phyloP scores from a whole-genome alignment of 2,329 filamentous ascomycete species.

The Amesomyces nigricolor region DNA sequence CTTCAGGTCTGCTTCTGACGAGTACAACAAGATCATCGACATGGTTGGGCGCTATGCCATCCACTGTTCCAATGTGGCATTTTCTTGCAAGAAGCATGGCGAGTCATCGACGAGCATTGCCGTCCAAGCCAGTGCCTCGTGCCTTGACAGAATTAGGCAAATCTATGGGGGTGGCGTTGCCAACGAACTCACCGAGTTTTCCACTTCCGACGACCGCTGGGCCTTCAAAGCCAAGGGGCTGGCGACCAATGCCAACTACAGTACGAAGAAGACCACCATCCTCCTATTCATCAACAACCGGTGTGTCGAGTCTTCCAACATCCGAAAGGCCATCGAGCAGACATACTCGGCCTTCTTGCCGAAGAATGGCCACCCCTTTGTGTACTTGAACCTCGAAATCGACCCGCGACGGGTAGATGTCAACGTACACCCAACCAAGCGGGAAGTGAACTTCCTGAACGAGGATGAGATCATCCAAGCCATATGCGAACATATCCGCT shows the following conservation, averaged over 20 bases:
- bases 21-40: constrained; percentile 97
- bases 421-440: constrained; percentile 94
- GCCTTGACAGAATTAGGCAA: constrained; percentile 79
- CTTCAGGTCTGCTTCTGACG: constrained; percentile 86
- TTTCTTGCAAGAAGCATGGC: constrained; percentile 94
- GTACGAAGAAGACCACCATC: constrained; percentile 80
- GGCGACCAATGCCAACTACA: constrained; percentile 91
- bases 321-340: constrained; percentile 88
- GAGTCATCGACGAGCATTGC: constrained; percentile 79
- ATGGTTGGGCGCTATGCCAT: constrained; percentile 90
- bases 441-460: constrained; percentile 94
- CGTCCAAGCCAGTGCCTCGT: constrained; percentile 65
- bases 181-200: constrained; percentile 78
- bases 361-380: constrained; percentile 89
- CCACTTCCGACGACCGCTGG: constrained; percentile 66
- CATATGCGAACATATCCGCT: constrained; percentile 74
- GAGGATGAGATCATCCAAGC: constrained; percentile 92
- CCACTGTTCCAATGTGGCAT: constrained; percentile 84
- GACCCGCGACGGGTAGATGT: constrained; percentile 91
- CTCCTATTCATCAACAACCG: constrained; percentile 96
- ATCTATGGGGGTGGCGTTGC: constrained; percentile 80
- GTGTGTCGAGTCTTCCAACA: constrained; percentile 79
- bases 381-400: constrained; percentile 88
- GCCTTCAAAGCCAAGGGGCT: constrained; percentile 78
- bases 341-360: constrained; percentile 82